These are phyloP conservation scores for Cicer cuneatum DNA, from an alignment of 306 rosid genomes.

Conservation along the genomic window DNA sequence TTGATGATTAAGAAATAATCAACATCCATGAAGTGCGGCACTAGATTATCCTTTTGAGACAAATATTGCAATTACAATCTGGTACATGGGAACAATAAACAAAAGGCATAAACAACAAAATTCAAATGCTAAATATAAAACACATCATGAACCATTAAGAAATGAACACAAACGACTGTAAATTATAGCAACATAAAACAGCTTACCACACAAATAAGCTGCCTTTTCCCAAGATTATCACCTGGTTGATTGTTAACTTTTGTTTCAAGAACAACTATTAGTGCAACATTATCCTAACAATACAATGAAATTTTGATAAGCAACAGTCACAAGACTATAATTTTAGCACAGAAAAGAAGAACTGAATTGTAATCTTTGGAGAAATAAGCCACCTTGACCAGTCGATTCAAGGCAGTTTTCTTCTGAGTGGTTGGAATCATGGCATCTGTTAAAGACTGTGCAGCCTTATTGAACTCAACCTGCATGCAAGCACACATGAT, in stretches of 20 bases:
- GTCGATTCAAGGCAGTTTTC: conserved; percentile 86
- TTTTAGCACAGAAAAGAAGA: conserved; percentile 1
- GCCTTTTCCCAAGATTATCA: conserved; percentile 88
- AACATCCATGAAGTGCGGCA: conserved; percentile 19
- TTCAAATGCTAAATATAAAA: not conserved
- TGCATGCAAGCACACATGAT: conserved; percentile 52
- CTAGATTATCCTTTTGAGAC: not conserved
- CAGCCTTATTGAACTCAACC: conserved; percentile 99
- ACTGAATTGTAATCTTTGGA: conserved; percentile 22
- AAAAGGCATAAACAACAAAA: conserved; percentile 10
- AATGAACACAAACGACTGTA: not conserved
- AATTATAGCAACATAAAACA: conserved; percentile 25
- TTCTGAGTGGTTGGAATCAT: conserved; percentile 83
- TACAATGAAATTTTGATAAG: conserved; percentile 38
- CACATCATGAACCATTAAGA: conserved; percentile 13
- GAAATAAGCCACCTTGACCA: conserved; percentile 73
- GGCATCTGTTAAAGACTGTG: conserved; percentile 93
- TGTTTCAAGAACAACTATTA: conserved; percentile 93
- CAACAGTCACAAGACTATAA: conserved; percentile 2
- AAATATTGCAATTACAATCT: conserved; percentile 20
- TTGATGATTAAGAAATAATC: conserved; percentile 18
- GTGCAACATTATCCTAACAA: conserved; percentile 91
- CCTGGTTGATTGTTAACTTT: conserved; percentile 80
- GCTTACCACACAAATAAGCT: conserved; percentile 97
- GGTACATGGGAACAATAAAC: conserved; percentile 16